Conservation (phyloP, 1,139 yeast species). For the Suhomyces choctaworum region DNA sequence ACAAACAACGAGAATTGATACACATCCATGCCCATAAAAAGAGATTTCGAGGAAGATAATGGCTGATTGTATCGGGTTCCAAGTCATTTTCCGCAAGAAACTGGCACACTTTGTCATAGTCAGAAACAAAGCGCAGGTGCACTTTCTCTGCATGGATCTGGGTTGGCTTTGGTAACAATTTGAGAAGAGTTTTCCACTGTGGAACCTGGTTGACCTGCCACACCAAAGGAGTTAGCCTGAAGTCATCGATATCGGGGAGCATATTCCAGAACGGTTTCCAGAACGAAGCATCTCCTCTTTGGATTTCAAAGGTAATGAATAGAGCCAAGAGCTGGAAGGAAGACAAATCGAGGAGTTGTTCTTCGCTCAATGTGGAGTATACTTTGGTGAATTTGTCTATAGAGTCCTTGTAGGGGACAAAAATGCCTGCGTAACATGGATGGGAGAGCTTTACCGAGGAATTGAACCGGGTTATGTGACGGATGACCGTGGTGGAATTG, state of each 20-base stretch:
- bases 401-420: slow-evolving; percentile 19
- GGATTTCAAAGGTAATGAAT: slow-evolving; percentile 49
- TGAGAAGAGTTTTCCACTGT: slow-evolving; percentile 26
- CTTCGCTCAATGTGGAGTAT: slow-evolving; percentile 32
- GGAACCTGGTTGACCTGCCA: slow-evolving; percentile 44
- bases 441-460: slow-evolving; percentile 20
- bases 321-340: slow-evolving; percentile 52
- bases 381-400: slow-evolving; percentile 25
- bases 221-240: slow-evolving; percentile 49
- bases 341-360: slow-evolving; percentile 34
- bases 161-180: slow-evolving; percentile 43
- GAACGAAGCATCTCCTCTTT: slow-evolving; percentile 42
- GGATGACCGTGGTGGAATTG: slow-evolving; percentile 57
- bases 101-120: slow-evolving; percentile 30
- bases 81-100: slow-evolving; percentile 22
- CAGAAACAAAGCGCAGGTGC: slow-evolving; percentile 36
- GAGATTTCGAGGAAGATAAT: slow-evolving; percentile 16
- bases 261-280: slow-evolving; percentile 67
- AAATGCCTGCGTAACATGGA: slow-evolving; percentile 24
- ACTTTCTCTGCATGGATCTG: slow-evolving; percentile 38
- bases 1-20: slow-evolving; percentile 88
- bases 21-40: slow-evolving; percentile 80
- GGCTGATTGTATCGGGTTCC: not conserved
- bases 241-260: slow-evolving; percentile 54
- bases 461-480: slow-evolving; percentile 34